Percentiles rank a stretch among this genome's conserved stretches.
These are phyloP conservation scores for Macrophomina phaseolina DNA, from an alignment of 2,329 filamentous ascomycete species.

Conservation along the genomic window DNA sequence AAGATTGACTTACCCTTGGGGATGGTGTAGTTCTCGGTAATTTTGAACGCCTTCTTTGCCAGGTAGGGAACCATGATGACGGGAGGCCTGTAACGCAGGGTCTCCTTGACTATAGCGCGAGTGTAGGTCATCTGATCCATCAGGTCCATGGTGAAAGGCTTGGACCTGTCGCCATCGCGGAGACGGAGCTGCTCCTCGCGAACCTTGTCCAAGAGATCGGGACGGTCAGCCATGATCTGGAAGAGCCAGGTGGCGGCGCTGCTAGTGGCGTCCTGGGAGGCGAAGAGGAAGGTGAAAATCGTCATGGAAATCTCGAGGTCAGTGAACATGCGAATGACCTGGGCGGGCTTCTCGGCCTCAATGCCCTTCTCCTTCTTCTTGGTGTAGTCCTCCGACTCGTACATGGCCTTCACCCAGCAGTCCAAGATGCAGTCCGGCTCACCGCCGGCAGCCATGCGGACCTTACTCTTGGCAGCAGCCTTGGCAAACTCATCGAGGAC, in stretches of 20 bases:
- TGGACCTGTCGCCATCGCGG: slow-evolving; percentile 75
- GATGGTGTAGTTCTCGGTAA: slow-evolving; percentile 86
- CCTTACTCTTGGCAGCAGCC: slow-evolving; percentile 92
- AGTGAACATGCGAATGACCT: slow-evolving; percentile 82
- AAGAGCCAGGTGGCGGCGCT: slow-evolving; percentile 94
- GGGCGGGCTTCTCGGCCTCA: slow-evolving; percentile 77
- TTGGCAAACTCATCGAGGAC: slow-evolving; percentile 87
- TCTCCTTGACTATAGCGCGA: slow-evolving; percentile 77
- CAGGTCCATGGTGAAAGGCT: slow-evolving; percentile 77
- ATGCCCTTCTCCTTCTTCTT: slow-evolving; percentile 77
- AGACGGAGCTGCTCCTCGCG: slow-evolving; percentile 86
- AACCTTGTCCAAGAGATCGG: slow-evolving; percentile 87
- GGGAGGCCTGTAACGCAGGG: slow-evolving; percentile 83
- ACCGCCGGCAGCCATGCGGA: slow-evolving; percentile 86
- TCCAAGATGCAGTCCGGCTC: slow-evolving; percentile 93
- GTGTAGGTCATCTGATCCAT: slow-evolving; percentile 90
- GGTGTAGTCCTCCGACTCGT: slow-evolving; percentile 82
- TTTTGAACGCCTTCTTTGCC: slow-evolving; percentile 93
- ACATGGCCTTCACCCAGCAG: slow-evolving; percentile 87
- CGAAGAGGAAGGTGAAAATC: slow-evolving; percentile 94
- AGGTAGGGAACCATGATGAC: slow-evolving; percentile 97
- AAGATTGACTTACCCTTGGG: slow-evolving; percentile 70
- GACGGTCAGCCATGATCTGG: slow-evolving; percentile 90
- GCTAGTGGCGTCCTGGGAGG: slow-evolving; percentile 95
- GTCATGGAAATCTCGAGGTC: slow-evolving; percentile 94